Percentiles rank a stretch among this genome's conserved stretches.
phyloP scores from a whole-genome alignment of 2,329 filamentous ascomycete species.

The Fusarium liriodendri region DNA sequence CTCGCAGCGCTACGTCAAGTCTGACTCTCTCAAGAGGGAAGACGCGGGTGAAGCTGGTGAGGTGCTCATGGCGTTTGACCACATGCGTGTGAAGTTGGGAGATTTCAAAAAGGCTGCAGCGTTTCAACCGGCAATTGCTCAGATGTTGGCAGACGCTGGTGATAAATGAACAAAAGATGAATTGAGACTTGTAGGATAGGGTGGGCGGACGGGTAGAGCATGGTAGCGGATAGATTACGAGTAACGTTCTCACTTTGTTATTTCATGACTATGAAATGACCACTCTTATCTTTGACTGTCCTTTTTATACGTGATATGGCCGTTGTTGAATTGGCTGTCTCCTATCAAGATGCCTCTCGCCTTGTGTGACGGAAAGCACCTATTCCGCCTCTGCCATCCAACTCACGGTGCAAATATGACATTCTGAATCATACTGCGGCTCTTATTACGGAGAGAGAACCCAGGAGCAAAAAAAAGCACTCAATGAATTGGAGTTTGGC shows the following conservation, averaged over 20 bases:
- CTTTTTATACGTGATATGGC: neutral
- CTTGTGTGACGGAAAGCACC: neutral
- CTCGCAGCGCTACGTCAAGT: slow-evolving; percentile 89
- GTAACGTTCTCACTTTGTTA: neutral
- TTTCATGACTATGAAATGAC: neutral
- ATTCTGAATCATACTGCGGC: no score
- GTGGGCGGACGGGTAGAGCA: neutral
- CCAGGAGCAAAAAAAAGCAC: neutral
- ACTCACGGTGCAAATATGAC: neutral
- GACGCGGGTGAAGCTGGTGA: slow-evolving; percentile 51
- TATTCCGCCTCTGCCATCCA: neutral
- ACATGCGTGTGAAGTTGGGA: slow-evolving; percentile 78
- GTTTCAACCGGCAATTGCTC: slow-evolving; percentile 40
- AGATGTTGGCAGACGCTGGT: slow-evolving; percentile 30
- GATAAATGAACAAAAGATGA: slow-evolving; percentile 16
- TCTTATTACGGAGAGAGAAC: neutral
- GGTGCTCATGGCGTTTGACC: slow-evolving; percentile 80
- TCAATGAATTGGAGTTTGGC: neutral
- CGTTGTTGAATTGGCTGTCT: neutral
- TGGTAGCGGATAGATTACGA: neutral
- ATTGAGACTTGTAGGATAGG: neutral
- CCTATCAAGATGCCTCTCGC: neutral
- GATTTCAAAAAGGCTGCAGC: slow-evolving; percentile 74
- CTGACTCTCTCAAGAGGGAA: slow-evolving; percentile 45
- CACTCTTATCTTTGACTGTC: neutral